Evolutionary conservation across 1,139 yeast species (phyloP).

Genomic region (Taphrina wiesneri): DNA sequence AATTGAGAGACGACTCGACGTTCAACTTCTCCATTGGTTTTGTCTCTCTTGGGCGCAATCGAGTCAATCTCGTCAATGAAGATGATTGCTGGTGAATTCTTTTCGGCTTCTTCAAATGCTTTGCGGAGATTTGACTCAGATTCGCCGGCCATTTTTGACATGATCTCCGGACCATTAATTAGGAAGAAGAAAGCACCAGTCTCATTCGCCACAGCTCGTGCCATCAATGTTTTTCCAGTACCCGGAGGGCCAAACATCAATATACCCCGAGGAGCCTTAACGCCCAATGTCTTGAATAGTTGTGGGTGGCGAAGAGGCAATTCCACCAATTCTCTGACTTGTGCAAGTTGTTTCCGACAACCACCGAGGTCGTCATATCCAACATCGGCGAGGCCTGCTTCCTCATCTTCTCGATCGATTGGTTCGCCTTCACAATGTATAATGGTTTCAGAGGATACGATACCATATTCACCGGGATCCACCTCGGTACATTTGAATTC

Average conservation of each 20-base stretch:
- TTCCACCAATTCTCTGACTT: conserved; percentile 94
- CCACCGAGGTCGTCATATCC: conserved; percentile 99
- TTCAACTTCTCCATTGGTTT: conserved; percentile 98
- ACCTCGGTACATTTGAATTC: conserved; percentile 98
- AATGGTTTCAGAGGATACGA: conserved; percentile 96
- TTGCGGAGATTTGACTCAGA: conserved; percentile 95
- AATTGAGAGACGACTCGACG: conserved; percentile 98
- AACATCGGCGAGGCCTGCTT: conserved; percentile 89
- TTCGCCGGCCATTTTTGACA: conserved; percentile 99
- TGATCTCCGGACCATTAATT: conserved; percentile 99
- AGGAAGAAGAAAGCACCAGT: conserved; percentile 98
- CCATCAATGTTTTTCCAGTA: conserved; percentile 99
- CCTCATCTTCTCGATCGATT: conserved; percentile 98
- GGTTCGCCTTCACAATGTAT: conserved; percentile 99
- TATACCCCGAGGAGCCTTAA: conserved; percentile 95
- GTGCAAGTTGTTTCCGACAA: conserved; percentile 98
- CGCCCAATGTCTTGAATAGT: conserved; percentile 92
- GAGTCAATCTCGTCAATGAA: conserved; percentile 98
- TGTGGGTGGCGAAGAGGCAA: conserved; percentile 97
- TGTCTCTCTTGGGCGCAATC: conserved; percentile 99
- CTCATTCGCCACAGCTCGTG: conserved; percentile 98
- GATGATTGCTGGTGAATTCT: conserved; percentile 94
- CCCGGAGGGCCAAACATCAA: conserved; percentile 99
- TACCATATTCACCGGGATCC: conserved; percentile 96
- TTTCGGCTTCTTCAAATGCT: conserved; percentile 99